These are phyloP conservation scores for Russula dissimulans DNA, from an alignment of 768 basidiomycete genomes.

Conservation along the genomic window DNA sequence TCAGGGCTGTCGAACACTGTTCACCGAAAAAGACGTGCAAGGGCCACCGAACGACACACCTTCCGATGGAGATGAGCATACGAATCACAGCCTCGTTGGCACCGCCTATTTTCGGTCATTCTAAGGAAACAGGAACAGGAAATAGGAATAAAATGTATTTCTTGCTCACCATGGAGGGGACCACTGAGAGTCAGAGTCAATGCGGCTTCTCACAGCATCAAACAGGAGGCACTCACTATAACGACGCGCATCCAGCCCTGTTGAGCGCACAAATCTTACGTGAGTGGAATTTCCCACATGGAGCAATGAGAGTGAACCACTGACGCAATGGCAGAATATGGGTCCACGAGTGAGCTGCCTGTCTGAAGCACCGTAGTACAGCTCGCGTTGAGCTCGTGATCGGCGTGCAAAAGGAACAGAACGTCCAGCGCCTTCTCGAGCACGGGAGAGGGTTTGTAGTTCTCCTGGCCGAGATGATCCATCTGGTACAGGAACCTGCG, in stretches of 20 bases:
- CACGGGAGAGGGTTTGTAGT: conserved; percentile 75
- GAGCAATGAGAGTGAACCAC: conserved; percentile 16
- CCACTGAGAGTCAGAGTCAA: conserved; percentile 35
- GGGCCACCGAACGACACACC: conserved; percentile 32
- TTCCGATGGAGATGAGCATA: conserved; percentile 84
- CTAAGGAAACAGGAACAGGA: neutral
- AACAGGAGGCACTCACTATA: conserved; percentile 60
- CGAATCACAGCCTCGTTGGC: conserved; percentile 93
- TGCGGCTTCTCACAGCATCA: neutral
- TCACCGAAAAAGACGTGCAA: neutral
- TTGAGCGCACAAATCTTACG: neutral
- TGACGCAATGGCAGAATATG: conserved; percentile 76
- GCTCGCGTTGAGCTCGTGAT: conserved; percentile 86
- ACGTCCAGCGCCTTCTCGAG: conserved; percentile 83
- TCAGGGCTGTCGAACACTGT: conserved; percentile 43
- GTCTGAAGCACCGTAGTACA: conserved; percentile 83
- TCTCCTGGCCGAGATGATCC: conserved; percentile 66
- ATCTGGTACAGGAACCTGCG: conserved; percentile 81
- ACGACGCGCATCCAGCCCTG: conserved; percentile 77
- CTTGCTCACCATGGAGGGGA: conserved; percentile 53
- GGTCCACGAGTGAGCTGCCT: conserved; percentile 83
- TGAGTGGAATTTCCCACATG: neutral
- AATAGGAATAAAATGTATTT: neutral
- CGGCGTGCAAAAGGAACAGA: conserved; percentile 80
- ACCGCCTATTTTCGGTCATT: conserved; percentile 41